phyloP scores from a whole-genome alignment of 2,329 filamentous ascomycete species.

The Penicillium digitatum region DNA sequence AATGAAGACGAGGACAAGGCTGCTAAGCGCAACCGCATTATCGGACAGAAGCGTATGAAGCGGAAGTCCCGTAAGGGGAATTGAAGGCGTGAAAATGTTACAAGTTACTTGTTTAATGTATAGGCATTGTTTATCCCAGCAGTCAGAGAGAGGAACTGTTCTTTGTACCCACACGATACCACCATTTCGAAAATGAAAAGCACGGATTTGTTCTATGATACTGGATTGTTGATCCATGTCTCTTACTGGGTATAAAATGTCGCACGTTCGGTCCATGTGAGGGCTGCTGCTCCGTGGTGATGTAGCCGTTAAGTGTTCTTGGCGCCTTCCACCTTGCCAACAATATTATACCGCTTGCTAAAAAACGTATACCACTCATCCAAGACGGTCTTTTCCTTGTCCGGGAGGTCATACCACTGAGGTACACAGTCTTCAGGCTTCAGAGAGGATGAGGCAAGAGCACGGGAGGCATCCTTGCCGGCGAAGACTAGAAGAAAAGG shows the following conservation, averaged over 20 bases:
- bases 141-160: constrained; percentile 5
- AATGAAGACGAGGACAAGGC: constrained; percentile 51
- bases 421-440: constrained; percentile 77
- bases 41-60: constrained; percentile 77
- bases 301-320: constrained; percentile 31
- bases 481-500: constrained; percentile 67
- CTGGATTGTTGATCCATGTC: background rate
- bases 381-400: constrained; percentile 79
- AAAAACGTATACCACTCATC: constrained; percentile 97
- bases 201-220: constrained; percentile 13
- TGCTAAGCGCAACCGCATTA: constrained; percentile 69
- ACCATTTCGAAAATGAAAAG: constrained; percentile 21
- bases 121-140: constrained; percentile 8
- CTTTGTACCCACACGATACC: constrained; percentile 21
- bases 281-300: background rate
- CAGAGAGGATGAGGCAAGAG: constrained; percentile 78
- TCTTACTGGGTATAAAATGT: constrained; percentile 8
- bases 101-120: constrained; percentile 13
- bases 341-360: constrained; percentile 89
- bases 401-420: constrained; percentile 76
- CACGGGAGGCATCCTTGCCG: constrained; percentile 92
- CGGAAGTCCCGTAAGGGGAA: constrained; percentile 58
- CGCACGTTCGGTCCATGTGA: background rate
- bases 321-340: constrained; percentile 44
- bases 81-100: constrained; percentile 17